Evolutionary conservation across 2,329 filamentous ascomycete genomes (phyloP).

Genomic region (Apiospora koreana): DNA sequence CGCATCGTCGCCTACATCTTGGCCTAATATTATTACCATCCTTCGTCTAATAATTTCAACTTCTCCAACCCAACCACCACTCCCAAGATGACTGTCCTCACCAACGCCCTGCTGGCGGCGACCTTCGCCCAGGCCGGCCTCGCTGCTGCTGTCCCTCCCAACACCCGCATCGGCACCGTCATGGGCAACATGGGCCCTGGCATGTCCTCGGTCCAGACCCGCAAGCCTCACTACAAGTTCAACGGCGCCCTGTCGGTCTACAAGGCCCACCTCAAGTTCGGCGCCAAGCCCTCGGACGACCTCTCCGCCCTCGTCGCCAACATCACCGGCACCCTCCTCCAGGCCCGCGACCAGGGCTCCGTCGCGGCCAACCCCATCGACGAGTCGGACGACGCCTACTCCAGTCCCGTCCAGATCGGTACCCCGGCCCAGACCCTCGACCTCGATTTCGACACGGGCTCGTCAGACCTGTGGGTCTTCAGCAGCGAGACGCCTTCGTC

Average conservation of each 20-base stretch:
- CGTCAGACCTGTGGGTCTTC: constrained; percentile 38
- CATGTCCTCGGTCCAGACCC: constrained; percentile 19
- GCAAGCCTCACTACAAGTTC: constrained; percentile 18
- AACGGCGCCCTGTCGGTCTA: constrained; percentile 21
- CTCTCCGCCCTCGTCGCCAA: constrained; percentile 19
- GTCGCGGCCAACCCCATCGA: constrained; percentile 27
- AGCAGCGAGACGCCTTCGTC: constrained; percentile 25
- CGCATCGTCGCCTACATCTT: not conserved
- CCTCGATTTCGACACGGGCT: constrained; percentile 37
- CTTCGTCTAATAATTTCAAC: not conserved
- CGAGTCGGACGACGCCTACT: constrained; percentile 32
- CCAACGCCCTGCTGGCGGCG: constrained; percentile 20
- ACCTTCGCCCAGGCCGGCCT: constrained; percentile 19
- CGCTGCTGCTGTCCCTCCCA: constrained; percentile 18
- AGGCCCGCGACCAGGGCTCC: constrained; percentile 22
- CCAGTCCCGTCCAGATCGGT: constrained; percentile 33
- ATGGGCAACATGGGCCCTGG: constrained; percentile 14
- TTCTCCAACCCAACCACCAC: not conserved
- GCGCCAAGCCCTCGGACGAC: constrained; percentile 15
- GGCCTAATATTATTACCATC: not conserved
- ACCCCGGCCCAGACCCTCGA: constrained; percentile 35
- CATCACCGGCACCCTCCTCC: constrained; percentile 14
- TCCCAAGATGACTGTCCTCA: constrained; percentile 17
- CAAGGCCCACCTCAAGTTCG: constrained; percentile 21
- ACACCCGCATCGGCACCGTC: constrained; percentile 10